A percentile compares a stretch with the other conserved stretches of the same genome.
Evolutionary conservation across 768 basidiomycete species (phyloP).

Genomic region (Amanita phalloides): DNA sequence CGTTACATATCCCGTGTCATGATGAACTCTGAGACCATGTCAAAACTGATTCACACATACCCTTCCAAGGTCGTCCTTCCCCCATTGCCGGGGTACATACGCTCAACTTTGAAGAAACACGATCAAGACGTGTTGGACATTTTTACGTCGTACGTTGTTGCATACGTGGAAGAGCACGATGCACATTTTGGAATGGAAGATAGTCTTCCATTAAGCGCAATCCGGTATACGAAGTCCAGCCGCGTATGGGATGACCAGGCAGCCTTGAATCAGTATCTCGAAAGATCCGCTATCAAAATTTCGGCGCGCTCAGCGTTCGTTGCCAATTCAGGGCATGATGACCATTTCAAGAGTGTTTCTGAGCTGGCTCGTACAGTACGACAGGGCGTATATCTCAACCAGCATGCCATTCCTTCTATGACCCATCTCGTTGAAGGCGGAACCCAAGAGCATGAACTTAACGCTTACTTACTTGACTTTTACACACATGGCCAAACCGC

Average conservation of each 20-base stretch:
- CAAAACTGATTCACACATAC: constrained; percentile 27
- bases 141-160: constrained; percentile 45
- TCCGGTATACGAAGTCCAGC: constrained; percentile 12
- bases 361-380: constrained; percentile 46
- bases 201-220: constrained; percentile 37
- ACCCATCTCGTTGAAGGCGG: constrained; percentile 15
- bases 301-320: constrained; percentile 50
- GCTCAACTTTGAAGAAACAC: constrained; percentile 31
- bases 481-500: constrained; percentile 50
- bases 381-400: constrained; percentile 42
- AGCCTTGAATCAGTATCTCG: constrained; percentile 25
- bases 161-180: constrained; percentile 31
- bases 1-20: constrained; percentile 38
- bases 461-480: constrained; percentile 63
- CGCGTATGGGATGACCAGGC: constrained; percentile 3
- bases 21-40: constrained; percentile 23
- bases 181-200: constrained; percentile 30
- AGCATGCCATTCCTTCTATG: constrained; percentile 51
- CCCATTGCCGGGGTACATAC: constrained; percentile 29
- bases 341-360: constrained; percentile 35
- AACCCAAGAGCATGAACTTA: constrained; percentile 24
- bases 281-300: constrained; percentile 23
- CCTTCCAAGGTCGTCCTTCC: constrained; percentile 51
- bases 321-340: constrained; percentile 57
- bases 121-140: constrained; percentile 37